Evolutionary conservation across 345 rosid genomes (phyloP), one percentile per base, ranked within the genome.

Genomic region (Murraya koenigii): DNA sequence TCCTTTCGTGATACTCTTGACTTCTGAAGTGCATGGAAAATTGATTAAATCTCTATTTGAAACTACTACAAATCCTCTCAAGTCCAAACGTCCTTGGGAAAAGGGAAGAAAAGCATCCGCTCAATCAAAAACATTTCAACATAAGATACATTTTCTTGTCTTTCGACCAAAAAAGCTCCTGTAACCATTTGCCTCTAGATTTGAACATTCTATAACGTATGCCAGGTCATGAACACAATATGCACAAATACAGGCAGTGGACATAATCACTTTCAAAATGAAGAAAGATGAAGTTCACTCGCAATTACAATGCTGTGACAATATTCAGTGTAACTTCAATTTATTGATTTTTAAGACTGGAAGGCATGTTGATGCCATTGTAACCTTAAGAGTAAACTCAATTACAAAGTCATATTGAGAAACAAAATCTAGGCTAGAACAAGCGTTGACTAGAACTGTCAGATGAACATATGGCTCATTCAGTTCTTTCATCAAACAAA

Each of bases 11-110:
- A 69, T 69, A 63, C 55, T 80, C 82, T 75, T 81, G 77, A 70
- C 83, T 65, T 69, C 36, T 65, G 26, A 41, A 28, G n/a, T 71
- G 74, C 79, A 65, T 69, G 60, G 70, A 80, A 77, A 64, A 55
- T 74, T 66, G 23, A 72, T 66, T 32, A 59, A 63, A 1, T 33
- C 60, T 54, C 54, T 13, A 56, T 66, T 59, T 6, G 7, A 66
- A 36, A 55, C 13, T 49, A 54, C 26, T 38, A 28, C 65, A 25
- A 66, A 41, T 28, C 69, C 22, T 9, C 23, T 72, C 1, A 54
- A 58, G 66, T 49, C 49, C 35, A 23, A n/a, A 39, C 35, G 67
- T 54, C 65, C 68, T 30, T 77, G 35, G 44, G n/a, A 55, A 47
- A 52, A 71, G 28, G 52, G 32, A 75, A 41, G 66, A 15, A 74